Evolutionary conservation across 768 basidiomycete species (phyloP).

Genomic region (Suillus occidentalis): DNA sequence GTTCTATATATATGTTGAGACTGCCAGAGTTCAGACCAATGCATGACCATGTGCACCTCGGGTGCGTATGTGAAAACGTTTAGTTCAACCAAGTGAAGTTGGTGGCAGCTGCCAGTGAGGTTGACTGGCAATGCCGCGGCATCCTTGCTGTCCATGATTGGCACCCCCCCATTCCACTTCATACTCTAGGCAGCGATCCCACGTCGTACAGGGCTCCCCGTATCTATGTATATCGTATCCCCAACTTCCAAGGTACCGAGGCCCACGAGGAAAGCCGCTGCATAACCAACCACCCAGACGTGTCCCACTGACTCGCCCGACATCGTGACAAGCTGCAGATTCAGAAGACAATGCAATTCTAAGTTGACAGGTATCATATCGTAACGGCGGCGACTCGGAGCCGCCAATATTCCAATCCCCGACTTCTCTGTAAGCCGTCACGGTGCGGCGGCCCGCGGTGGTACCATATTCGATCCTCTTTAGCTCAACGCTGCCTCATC

Average conservation of each 20-base stretch:
- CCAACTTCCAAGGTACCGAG: no score
- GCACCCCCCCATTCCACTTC: neutral
- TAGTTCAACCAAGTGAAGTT: neutral
- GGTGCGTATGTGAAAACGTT: neutral
- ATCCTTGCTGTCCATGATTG: neutral
- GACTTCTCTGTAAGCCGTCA: no score
- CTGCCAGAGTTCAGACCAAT: neutral
- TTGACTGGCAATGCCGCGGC: no score
- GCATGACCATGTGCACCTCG: neutral
- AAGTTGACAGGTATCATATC: no score
- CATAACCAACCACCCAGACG: neutral
- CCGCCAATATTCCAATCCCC: no score
- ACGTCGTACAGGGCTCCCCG: no score
- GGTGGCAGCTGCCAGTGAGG: no score
- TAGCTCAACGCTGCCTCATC: constrained; percentile 41
- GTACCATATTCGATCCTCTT: constrained; percentile 75
- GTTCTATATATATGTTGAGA: neutral
- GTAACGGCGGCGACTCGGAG: no score
- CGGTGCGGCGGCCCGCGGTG: constrained; percentile 53
- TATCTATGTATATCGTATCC: no score
- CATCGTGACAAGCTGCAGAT: neutral
- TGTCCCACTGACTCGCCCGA: neutral
- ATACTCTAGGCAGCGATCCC: no score
- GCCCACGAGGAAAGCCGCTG: no score
- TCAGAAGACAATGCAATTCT: no score